These are phyloP conservation scores for Phytophthora aleatoria DNA, from an alignment of 352 stramenopile species.

Conservation along the genomic window DNA sequence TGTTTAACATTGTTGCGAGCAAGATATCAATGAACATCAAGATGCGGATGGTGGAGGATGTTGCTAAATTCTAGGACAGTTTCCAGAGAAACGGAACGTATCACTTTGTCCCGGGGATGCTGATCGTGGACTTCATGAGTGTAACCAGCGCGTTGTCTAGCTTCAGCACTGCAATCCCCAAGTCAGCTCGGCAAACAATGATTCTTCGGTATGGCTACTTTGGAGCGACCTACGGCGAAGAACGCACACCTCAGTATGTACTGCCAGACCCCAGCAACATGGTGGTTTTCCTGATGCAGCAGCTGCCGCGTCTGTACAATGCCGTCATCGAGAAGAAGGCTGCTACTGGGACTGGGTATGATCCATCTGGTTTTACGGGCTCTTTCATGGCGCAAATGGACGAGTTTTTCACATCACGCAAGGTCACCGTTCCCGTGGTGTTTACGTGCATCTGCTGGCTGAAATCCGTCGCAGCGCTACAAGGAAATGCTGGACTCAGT, in stretches of 20 bases:
- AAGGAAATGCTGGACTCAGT: constrained; percentile 29
- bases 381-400: constrained; percentile 31
- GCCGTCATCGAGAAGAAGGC: constrained; percentile 18
- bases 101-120: constrained; percentile 24
- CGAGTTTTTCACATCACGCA: constrained; percentile 31
- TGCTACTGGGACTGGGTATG: constrained; percentile 3
- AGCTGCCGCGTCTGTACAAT: constrained; percentile 34
- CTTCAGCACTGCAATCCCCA: constrained; percentile 29
- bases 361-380: constrained; percentile 9
- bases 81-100: constrained; percentile 22
- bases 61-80: constrained; percentile 9
- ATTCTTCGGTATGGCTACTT: constrained; percentile 29
- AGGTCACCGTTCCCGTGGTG: constrained; percentile 29
- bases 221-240: constrained; percentile 23
- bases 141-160: constrained; percentile 18
- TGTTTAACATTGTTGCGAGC: constrained; percentile 18
- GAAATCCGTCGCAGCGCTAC: constrained; percentile 32
- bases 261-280: constrained; percentile 21
- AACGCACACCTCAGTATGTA: constrained; percentile 27
- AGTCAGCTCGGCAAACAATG: not conserved
- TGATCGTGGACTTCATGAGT: constrained; percentile 27
- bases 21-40: not conserved
- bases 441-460: constrained; percentile 41
- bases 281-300: constrained; percentile 30
- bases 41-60: not conserved